Percentiles rank a stretch among this genome's conserved stretches.
Evolutionary conservation across 2,329 filamentous ascomycete genomes (phyloP).

Genomic region (Colletotrichum musae): DNA sequence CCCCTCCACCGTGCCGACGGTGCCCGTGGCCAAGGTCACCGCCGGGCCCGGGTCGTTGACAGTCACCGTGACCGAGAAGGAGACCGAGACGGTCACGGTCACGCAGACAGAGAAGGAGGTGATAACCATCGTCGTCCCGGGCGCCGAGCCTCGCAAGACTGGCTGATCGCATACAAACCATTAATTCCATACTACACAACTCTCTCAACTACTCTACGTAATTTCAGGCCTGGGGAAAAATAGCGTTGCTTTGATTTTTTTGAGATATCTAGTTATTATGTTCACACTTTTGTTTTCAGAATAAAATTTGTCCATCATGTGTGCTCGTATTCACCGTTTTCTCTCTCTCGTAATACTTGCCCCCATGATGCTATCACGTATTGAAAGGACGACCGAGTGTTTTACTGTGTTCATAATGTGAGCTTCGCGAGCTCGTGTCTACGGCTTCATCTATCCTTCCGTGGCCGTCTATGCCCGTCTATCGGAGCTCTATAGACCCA

Average conservation of each 20-base stretch:
- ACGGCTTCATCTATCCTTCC: too few relatives aligned
- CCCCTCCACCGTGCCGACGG: slow-evolving; percentile 19
- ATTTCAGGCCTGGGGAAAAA: slow-evolving; percentile 11
- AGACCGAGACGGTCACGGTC: slow-evolving; percentile 42
- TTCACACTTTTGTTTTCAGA: too few relatives aligned
- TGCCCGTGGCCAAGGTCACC: slow-evolving; percentile 15
- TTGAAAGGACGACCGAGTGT: not conserved
- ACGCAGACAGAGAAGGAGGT: slow-evolving; percentile 47
- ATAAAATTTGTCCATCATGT: not conserved
- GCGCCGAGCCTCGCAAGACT: slow-evolving; percentile 24
- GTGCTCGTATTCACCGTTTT: not conserved
- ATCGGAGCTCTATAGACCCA: too few relatives aligned
- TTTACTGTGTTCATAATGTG: too few relatives aligned
- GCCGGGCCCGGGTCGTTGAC: slow-evolving; percentile 43
- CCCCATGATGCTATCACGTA: not conserved
- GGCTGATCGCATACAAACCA: not conserved
- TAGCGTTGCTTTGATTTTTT: slow-evolving; percentile 12
- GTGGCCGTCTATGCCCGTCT: too few relatives aligned
- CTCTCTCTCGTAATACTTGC: not conserved
- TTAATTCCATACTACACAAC: not conserved
- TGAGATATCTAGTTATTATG: not conserved
- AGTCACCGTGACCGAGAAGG: slow-evolving; percentile 53
- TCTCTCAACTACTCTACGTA: not conserved
- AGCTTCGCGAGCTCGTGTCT: too few relatives aligned
- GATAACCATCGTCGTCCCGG: slow-evolving; percentile 37